Percentiles rank a stretch among this genome's conserved stretches.
Conservation (phyloP, 495 filamentous ascomycete species). For the Penicillium soppii region DNA sequence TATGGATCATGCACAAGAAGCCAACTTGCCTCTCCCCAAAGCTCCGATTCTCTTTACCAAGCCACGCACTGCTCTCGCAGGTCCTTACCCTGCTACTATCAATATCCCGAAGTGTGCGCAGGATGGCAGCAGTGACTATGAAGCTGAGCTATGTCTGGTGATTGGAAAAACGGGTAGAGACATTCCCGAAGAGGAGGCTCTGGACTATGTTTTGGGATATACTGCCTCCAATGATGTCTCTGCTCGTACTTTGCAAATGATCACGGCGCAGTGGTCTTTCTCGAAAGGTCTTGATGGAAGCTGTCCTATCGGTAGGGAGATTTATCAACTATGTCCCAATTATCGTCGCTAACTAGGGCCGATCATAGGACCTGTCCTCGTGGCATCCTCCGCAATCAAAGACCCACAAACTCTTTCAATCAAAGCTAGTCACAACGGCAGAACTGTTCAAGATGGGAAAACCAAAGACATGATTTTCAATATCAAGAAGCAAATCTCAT, state of each 20-base stretch:
- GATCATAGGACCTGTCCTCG: constrained; percentile 36
- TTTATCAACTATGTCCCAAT: neutral
- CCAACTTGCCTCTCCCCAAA: constrained; percentile 37
- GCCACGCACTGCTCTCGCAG: constrained; percentile 42
- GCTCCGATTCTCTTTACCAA: constrained; percentile 48
- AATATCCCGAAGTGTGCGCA: constrained; percentile 44
- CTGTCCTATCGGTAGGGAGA: constrained; percentile 29
- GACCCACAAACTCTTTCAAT: constrained; percentile 33
- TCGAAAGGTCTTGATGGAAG: constrained; percentile 43
- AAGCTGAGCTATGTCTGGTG: constrained; percentile 43
- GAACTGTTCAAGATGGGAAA: constrained; percentile 25
- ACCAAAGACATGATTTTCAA: constrained; percentile 37
- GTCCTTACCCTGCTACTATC: constrained; percentile 41
- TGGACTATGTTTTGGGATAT: constrained; percentile 45
- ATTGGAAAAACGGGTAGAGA: constrained; percentile 41
- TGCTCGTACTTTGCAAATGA: constrained; percentile 33
- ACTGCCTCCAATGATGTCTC: constrained; percentile 42
- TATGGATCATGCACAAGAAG: constrained; percentile 40
- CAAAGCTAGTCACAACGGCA: constrained; percentile 29
- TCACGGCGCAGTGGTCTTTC: constrained; percentile 41
- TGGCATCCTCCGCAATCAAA: constrained; percentile 29
- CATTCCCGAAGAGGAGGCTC: constrained; percentile 37
- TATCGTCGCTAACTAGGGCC: neutral
- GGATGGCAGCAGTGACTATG: constrained; percentile 49
- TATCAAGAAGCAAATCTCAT: constrained; percentile 30